These are phyloP conservation scores for Fusarium xylarioides DNA, from an alignment of 2,329 filamentous ascomycete genomes.

Conservation along the genomic window DNA sequence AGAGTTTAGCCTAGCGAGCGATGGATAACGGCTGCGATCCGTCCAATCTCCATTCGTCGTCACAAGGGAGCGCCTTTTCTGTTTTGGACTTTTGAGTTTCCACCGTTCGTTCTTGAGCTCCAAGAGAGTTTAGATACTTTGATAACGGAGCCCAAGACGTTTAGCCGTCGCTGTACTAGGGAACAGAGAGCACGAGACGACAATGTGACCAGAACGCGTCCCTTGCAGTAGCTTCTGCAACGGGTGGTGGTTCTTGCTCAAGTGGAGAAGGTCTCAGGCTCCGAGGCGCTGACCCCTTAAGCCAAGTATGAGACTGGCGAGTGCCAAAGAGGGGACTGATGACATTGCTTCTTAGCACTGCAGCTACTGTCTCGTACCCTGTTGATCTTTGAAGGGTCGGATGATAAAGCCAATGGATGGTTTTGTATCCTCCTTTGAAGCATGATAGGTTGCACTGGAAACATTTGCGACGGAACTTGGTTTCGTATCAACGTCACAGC, in stretches of 20 bases:
- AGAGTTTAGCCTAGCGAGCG: background rate
- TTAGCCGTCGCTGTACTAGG: slow-evolving; percentile 20
- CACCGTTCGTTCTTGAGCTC: slow-evolving; percentile 5
- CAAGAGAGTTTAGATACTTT: slow-evolving; percentile 10
- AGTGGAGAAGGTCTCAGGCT: slow-evolving; percentile 29
- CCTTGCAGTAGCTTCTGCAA: slow-evolving; percentile 38
- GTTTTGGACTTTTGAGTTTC: slow-evolving; percentile 35
- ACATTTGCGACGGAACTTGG: slow-evolving; percentile 11
- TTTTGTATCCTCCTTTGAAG: slow-evolving; percentile 3
- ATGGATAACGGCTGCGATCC: slow-evolving; percentile 15
- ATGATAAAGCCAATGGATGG: slow-evolving; percentile 10
- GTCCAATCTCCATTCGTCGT: slow-evolving; percentile 21
- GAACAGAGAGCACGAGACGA: slow-evolving; percentile 26
- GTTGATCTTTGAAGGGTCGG: background rate
- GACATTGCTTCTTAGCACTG: background rate
- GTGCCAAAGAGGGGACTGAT: slow-evolving; percentile 1
- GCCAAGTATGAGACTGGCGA: slow-evolving; percentile 3
- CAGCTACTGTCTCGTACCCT: background rate
- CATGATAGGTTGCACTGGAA: slow-evolving; percentile 17
- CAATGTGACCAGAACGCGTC: slow-evolving; percentile 29
- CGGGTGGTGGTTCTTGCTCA: slow-evolving; percentile 20
- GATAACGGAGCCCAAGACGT: slow-evolving; percentile 8
- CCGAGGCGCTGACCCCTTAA: slow-evolving; percentile 25
- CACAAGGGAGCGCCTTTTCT: slow-evolving; percentile 5
- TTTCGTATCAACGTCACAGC: slow-evolving; percentile 19